phyloP scores from a whole-genome alignment of 768 basidiomycete species.

The Mycena kentingensis region DNA sequence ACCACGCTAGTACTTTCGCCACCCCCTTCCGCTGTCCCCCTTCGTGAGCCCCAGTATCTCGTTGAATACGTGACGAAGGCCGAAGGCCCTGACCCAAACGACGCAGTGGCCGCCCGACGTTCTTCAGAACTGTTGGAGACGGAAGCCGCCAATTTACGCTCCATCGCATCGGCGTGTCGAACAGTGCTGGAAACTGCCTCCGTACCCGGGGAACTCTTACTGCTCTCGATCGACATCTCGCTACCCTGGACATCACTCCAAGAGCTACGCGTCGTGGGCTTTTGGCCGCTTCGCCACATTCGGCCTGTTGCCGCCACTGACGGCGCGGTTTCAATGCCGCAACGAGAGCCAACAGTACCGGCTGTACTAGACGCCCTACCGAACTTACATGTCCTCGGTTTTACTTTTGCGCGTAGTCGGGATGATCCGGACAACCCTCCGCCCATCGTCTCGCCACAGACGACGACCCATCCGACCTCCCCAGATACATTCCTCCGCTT shows the following conservation, averaged over 20 bases:
- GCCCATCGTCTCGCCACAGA: no score
- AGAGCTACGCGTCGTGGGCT: not conserved
- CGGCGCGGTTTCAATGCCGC: not conserved
- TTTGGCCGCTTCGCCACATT: not conserved
- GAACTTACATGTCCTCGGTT: no score
- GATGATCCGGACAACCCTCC: no score
- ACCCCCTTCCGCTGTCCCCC: no score
- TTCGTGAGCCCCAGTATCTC: no score
- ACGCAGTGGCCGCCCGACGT: not conserved
- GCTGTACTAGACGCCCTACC: no score
- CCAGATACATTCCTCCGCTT: not conserved
- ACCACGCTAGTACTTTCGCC: no score
- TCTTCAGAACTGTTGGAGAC: not conserved
- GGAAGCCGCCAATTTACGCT: not conserved
- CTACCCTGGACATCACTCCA: not conserved
- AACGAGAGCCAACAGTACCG: no score
- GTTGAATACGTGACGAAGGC: no score
- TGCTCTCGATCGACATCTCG: not conserved
- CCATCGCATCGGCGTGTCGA: not conserved
- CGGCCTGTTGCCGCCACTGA: not conserved
- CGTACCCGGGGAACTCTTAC: not conserved
- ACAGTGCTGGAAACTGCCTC: not conserved
- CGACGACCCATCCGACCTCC: not conserved
- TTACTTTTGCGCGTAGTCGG: no score
- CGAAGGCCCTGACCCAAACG: no score